phyloP scores from a whole-genome alignment of 2,329 filamentous ascomycete genomes.

The Fusarium pseudonygamai region DNA sequence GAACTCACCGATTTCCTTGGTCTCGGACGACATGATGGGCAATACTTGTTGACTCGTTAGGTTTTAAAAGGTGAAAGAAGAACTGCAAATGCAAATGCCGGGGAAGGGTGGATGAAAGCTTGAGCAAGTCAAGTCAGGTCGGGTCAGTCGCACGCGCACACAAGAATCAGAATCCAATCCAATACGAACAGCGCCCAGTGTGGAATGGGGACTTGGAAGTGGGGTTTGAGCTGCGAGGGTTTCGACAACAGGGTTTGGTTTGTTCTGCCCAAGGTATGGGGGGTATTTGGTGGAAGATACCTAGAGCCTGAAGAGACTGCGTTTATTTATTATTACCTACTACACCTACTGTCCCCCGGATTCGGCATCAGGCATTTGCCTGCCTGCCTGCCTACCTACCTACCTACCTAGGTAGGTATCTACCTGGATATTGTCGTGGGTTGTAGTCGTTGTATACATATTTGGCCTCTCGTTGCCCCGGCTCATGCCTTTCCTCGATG shows the following conservation, averaged over 20 bases:
- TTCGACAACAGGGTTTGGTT: conserved; percentile 36
- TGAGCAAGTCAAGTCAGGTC: conserved; percentile 36
- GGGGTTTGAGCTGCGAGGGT: conserved; percentile 39
- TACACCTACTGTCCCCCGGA: background rate
- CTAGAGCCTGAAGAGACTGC: background rate
- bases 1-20: conserved; percentile 57
- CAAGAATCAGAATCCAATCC: conserved; percentile 19
- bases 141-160: conserved; percentile 32
- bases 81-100: conserved; percentile 34
- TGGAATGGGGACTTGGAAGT: conserved; percentile 30
- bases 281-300: background rate
- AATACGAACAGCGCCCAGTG: conserved; percentile 30
- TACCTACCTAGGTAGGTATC: background rate
- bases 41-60: conserved; percentile 34
- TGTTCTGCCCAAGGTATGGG: background rate
- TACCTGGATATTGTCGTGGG: background rate
- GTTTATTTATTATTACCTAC: background rate
- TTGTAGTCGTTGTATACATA: background rate
- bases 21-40: conserved; percentile 57
- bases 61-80: conserved; percentile 32
- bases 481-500: conserved; percentile 1
- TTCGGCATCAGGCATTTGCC: background rate
- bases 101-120: conserved; percentile 38
- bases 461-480: conserved; percentile 12
- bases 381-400: too few relatives aligned